phyloP scores from a whole-genome alignment of 2,329 filamentous ascomycete species.

The Chrysoporthe cubensis region DNA sequence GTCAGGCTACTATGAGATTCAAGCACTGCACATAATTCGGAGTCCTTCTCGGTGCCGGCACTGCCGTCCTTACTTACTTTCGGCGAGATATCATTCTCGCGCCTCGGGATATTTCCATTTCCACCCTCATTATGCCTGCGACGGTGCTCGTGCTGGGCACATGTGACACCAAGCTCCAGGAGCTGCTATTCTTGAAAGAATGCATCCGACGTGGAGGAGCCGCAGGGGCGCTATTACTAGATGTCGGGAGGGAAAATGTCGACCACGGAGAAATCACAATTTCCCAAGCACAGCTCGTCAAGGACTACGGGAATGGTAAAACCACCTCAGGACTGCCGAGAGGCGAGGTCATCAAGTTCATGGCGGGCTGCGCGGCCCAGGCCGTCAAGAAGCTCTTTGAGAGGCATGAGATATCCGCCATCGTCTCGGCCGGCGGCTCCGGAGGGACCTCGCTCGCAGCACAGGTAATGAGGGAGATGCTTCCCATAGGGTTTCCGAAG shows the following conservation, averaged over 20 bases:
- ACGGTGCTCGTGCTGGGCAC: conserved; percentile 63
- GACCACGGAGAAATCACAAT: conserved; percentile 52
- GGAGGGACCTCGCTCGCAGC: conserved; percentile 65
- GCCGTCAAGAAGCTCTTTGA: conserved; percentile 46
- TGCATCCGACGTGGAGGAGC: conserved; percentile 42
- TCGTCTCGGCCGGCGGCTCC: conserved; percentile 56
- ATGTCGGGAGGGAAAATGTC: conserved; percentile 52
- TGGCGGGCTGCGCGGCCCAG: conserved; percentile 52
- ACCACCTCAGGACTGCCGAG: conserved; percentile 48
- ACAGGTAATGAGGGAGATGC: conserved; percentile 60
- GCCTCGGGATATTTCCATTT: background rate
- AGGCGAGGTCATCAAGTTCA: conserved; percentile 59
- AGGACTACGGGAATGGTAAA: conserved; percentile 36
- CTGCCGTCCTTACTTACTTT: background rate
- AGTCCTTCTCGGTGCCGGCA: background rate
- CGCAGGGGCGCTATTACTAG: conserved; percentile 36
- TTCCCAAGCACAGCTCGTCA: conserved; percentile 47
- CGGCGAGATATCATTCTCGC: background rate
- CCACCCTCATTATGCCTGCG: conserved; percentile 28
- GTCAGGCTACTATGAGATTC: background rate
- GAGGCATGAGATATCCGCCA: conserved; percentile 51
- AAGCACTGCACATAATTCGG: background rate
- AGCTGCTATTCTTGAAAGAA: conserved; percentile 58
- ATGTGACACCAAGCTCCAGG: conserved; percentile 66
- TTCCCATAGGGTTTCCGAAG: conserved; percentile 66